Percentiles rank a stretch among this genome's conserved stretches.
Evolutionary conservation across 1,139 yeast genomes (phyloP).

Genomic region (Yamadazyma dushanensis): DNA sequence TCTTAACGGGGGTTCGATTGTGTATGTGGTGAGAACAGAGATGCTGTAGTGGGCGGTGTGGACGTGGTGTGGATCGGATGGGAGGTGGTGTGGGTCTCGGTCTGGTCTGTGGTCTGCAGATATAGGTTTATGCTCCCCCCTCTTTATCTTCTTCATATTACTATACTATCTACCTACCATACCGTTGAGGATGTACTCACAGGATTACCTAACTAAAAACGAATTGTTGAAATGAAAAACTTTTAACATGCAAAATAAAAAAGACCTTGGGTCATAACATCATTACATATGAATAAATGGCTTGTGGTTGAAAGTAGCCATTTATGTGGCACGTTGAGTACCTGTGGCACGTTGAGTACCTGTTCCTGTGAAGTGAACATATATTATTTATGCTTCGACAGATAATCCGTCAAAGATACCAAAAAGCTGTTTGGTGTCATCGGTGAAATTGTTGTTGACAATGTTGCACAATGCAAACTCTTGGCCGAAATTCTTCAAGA

Average conservation of each 20-base stretch:
- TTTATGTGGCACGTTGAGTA: conserved; percentile 20
- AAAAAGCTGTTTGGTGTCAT: conserved; percentile 51
- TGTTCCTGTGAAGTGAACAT: conserved; percentile 30
- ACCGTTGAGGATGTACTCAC: conserved; percentile 30
- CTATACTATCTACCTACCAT: conserved; percentile 11
- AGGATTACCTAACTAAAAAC: conserved; percentile 16
- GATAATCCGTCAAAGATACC: conserved; percentile 31
- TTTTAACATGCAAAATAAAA: conserved; percentile 13
- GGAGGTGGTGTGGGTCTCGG: too few species aligned
- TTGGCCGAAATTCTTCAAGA: conserved; percentile 34
- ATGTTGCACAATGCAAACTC: conserved; percentile 75
- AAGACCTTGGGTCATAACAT: conserved; percentile 11
- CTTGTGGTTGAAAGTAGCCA: conserved; percentile 15
- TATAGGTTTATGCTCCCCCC: too few species aligned
- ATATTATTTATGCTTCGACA: conserved; percentile 1
- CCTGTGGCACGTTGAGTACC: conserved; percentile 22
- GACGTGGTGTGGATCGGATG: too few species aligned
- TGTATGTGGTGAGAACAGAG: too few species aligned
- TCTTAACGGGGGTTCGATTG: too few species aligned
- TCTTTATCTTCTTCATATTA: neutral
- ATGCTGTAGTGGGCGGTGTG: too few species aligned
- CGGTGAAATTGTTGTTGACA: conserved; percentile 83
- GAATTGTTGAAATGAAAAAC: conserved; percentile 19
- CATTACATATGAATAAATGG: conserved; percentile 6
- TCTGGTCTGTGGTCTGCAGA: too few species aligned